Percentiles rank a stretch among this genome's conserved stretches.
These are phyloP conservation scores for Kwoniella shivajii DNA, from an alignment of 1,284 basidiomycete genomes.

Conservation along the genomic window DNA sequence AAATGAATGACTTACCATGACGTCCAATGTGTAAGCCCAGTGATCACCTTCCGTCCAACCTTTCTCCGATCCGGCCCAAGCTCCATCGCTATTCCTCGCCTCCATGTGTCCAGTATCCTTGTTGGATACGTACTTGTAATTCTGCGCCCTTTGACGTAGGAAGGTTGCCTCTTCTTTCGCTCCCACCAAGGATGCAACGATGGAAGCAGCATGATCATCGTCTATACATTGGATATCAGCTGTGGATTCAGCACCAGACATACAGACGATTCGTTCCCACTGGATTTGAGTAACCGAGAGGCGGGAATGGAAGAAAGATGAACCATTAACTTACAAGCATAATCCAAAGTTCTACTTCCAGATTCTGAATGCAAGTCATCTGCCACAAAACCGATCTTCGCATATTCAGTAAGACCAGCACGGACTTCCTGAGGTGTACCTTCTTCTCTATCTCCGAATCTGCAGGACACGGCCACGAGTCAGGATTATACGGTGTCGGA, in stretches of 20 bases:
- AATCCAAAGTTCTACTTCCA: conserved; percentile 73
- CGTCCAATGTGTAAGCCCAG: conserved; percentile 79
- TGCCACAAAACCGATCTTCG: conserved; percentile 72
- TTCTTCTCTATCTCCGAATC: conserved; percentile 75
- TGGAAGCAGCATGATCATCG: conserved; percentile 72
- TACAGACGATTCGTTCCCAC: not conserved
- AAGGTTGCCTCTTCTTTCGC: conserved; percentile 60
- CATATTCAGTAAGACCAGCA: conserved; percentile 72
- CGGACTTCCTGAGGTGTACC: conserved; percentile 78
- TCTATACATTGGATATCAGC: conserved; percentile 55
- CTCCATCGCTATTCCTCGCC: conserved; percentile 67
- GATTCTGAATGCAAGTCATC: conserved; percentile 77
- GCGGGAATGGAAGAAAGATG: not conserved
- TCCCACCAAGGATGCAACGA: conserved; percentile 62
- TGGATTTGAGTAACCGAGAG: not conserved
- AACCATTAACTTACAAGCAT: conserved; percentile 71
- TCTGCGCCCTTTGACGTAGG: conserved; percentile 63
- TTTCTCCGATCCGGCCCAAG: conserved; percentile 68
- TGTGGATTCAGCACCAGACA: not conserved
- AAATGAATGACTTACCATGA: conserved; percentile 49
- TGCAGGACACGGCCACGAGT: too few relatives aligned
- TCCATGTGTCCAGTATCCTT: conserved; percentile 76
- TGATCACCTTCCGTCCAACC: conserved; percentile 84
- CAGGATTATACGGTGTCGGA: not conserved
- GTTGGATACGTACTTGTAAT: conserved; percentile 69